phyloP scores from a whole-genome alignment of 306 rosid species.

The Lotus japonicus region DNA sequence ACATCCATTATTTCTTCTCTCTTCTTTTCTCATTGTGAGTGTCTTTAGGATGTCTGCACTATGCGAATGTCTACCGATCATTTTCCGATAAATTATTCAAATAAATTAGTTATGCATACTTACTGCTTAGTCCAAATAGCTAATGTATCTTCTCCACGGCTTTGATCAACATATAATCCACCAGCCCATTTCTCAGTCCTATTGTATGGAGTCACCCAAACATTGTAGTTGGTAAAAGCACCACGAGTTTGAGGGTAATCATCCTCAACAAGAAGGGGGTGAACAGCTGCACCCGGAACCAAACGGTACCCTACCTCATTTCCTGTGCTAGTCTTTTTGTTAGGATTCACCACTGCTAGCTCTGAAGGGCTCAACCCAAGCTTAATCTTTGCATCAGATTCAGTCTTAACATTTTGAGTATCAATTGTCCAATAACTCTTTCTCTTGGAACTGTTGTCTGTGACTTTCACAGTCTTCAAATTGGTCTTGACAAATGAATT shows the following conservation, averaged over 20 bases:
- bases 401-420: conserved; percentile 21
- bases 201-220: conserved; percentile 58
- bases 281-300: conserved; percentile 21
- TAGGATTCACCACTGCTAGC: conserved; percentile 40
- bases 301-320: conserved; percentile 46
- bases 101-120: neutral
- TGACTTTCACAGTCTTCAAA: conserved; percentile 21
- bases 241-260: conserved; percentile 61
- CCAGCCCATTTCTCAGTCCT: conserved; percentile 56
- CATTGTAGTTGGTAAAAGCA: conserved; percentile 44
- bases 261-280: conserved; percentile 29
- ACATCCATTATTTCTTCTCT: no score
- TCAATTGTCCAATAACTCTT: conserved; percentile 48
- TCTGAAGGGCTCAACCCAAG: conserved; percentile 35
- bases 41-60: no score
- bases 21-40: no score
- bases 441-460: conserved; percentile 25
- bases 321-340: conserved; percentile 29
- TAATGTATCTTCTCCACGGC: conserved; percentile 50
- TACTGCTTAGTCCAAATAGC: conserved; percentile 44
- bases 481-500: conserved; percentile 47
- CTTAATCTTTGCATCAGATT: conserved; percentile 34
- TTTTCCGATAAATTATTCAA: no score
- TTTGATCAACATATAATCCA: conserved; percentile 41
- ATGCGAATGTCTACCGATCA: no score